phyloP scores from a whole-genome alignment of 345 rosid species.

The thale cress (Arabidopsis thaliana) region TAIR10.1 NC_003076.8:1194001-1194500 shows the following conservation, averaged over 20 bases:
- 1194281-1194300: conserved; percentile 24
- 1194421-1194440: conserved; percentile 39
- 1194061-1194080: conserved; percentile 30
- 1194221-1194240: conserved; percentile 36
- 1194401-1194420: conserved; percentile 36
- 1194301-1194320: conserved; percentile 33
- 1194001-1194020: conserved; percentile 32
- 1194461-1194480: conserved; percentile 47
- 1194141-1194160: conserved; percentile 3
- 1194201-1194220: conserved; percentile 30
- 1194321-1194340: conserved; percentile 35
- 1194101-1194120: conserved; percentile 11
- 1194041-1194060: conserved; percentile 10
- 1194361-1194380: conserved; percentile 36
- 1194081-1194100: conserved; percentile 20
- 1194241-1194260: conserved; percentile 39
- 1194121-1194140: conserved; percentile 23
- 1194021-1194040: conserved; percentile 24
- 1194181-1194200: conserved; percentile 29
- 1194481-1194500: conserved; percentile 76
- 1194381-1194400: conserved; percentile 32
- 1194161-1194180: conserved; percentile 23
- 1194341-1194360: conserved; percentile 33
- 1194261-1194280: conserved; percentile 37
- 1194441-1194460: conserved; percentile 35